These are phyloP conservation scores for Colletotrichum sp. DNA, from an alignment of 2,329 filamentous ascomycete genomes.

Conservation along the genomic window DNA sequence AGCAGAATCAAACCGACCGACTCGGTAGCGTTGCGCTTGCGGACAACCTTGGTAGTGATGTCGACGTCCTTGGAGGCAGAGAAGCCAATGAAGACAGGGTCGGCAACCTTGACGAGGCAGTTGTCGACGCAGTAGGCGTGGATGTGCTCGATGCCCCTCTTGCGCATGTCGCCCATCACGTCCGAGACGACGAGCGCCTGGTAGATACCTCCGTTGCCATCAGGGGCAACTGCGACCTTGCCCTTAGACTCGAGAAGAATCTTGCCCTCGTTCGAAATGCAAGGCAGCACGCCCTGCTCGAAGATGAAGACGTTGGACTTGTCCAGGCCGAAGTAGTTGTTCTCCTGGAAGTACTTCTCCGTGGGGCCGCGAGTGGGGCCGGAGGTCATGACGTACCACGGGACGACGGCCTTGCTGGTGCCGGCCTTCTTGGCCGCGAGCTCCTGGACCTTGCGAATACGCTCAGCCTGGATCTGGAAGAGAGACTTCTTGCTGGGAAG, in stretches of 20 bases:
- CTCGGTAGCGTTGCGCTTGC: constrained; percentile 96
- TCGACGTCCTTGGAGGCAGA: constrained; percentile 86
- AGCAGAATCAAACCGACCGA: constrained; percentile 92
- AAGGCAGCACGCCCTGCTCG: constrained; percentile 95
- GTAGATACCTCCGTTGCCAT: constrained; percentile 97
- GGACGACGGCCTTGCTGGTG: constrained; percentile 66
- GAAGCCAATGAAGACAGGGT: constrained; percentile 95
- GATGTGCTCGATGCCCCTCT: constrained; percentile 90
- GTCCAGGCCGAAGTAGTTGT: constrained; percentile 89
- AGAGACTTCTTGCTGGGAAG: constrained; percentile 91
- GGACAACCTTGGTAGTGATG: constrained; percentile 98
- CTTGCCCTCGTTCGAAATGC: constrained; percentile 97
- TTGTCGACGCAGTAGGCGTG: constrained; percentile 99
- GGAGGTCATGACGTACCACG: constrained; percentile 99
- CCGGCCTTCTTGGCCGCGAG: constrained; percentile 74
- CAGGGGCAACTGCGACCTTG: constrained; percentile 91
- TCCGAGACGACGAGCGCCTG: constrained; percentile 83
- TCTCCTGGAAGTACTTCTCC: constrained; percentile 89
- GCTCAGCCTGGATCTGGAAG: constrained; percentile 97
- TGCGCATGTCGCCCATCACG: constrained; percentile 85
- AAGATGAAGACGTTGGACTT: constrained; percentile 90
- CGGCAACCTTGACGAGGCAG: constrained; percentile 98
- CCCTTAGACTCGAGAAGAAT: constrained; percentile 91
- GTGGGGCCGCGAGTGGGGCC: constrained; percentile 91
- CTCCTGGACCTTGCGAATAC: constrained; percentile 85